Base-by-base conservation (phyloP, 805 yeast genomes). In the Metschnikowia matae region DNA sequence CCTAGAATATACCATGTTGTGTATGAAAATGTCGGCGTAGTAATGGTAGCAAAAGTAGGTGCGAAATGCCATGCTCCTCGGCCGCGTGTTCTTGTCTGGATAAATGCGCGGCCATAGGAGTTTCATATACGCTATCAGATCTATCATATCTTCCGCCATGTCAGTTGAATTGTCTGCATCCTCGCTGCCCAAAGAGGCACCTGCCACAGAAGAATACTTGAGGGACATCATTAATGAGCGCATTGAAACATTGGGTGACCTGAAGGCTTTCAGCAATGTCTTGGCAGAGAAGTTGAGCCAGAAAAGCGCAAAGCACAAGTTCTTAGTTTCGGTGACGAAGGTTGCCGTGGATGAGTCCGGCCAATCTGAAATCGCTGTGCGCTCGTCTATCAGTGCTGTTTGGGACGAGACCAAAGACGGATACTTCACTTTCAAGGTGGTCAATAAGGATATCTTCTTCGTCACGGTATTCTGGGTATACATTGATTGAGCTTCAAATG, bases 361-460 rank as follows among this genome's bases (percentile, higher is more conserved):
- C 14, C 60, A 66, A 18, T 58, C 61, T 4, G 60, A 60, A 21
- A 49, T 65, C 39, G 44, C 44, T 10, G 55, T 75, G 17, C 55
- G 65, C 2, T 66, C 75, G 8, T 63, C 71, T 4, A 68, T 80
- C 44, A 85, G 84, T 10, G 77, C 84, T 0, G 66, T 75, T 4
- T 83, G 87, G 87, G 82, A 82, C 54, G 60, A 68, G 7, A 64
- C 67, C 11, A 80, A 71, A 42, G 89, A 84, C 62, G 88, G 87
- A 2, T 65, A 71, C 33, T 64, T 75, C 11, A 70, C 70, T 21
- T 49, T 77, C 18, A 66, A 66, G 45, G 50, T 73, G 13, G 55
- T 57, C 6, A 35, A 53, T 7, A 61, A 56, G n/a, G 40, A 51
- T 33, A 65, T 61, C 44, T 61, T 60, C 47, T 58, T 61, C n/a